phyloP scores from a whole-genome alignment of 306 rosid genomes.

The Hylodesmum podocarpum region DNA sequence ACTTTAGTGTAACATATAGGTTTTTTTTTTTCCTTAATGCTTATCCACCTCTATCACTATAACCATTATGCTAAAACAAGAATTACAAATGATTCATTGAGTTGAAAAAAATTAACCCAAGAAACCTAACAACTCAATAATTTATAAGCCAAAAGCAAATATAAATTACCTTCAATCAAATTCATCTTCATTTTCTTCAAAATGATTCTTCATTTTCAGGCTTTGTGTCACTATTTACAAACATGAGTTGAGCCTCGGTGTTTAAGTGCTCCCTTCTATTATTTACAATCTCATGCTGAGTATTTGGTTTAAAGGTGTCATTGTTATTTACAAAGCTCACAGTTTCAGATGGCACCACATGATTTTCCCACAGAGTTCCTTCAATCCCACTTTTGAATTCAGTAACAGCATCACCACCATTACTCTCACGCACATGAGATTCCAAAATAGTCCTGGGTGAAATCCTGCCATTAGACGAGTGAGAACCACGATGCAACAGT shows the following conservation, averaged over 20 bases:
- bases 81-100: background rate
- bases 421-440: conserved; percentile 40
- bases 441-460: conserved; percentile 39
- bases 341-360: conserved; percentile 40
- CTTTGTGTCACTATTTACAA: conserved; percentile 73
- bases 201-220: conserved; percentile 72
- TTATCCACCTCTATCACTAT: background rate
- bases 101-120: background rate
- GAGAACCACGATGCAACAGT: conserved; percentile 42
- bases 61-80: background rate
- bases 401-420: conserved; percentile 27
- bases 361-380: conserved; percentile 50
- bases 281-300: conserved; percentile 81
- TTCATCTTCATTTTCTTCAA: conserved; percentile 50
- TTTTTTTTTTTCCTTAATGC: background rate
- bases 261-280: conserved; percentile 66
- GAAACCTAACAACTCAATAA: background rate
- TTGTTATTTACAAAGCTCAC: conserved; percentile 64
- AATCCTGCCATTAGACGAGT: conserved; percentile 47
- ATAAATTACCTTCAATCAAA: conserved; percentile 61
- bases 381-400: conserved; percentile 45
- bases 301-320: conserved; percentile 51
- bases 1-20: background rate
- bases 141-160: background rate
- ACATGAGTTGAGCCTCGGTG: conserved; percentile 71